phyloP scores from a whole-genome alignment of 257 asterid species.

The Agastache rugosa region DNA sequence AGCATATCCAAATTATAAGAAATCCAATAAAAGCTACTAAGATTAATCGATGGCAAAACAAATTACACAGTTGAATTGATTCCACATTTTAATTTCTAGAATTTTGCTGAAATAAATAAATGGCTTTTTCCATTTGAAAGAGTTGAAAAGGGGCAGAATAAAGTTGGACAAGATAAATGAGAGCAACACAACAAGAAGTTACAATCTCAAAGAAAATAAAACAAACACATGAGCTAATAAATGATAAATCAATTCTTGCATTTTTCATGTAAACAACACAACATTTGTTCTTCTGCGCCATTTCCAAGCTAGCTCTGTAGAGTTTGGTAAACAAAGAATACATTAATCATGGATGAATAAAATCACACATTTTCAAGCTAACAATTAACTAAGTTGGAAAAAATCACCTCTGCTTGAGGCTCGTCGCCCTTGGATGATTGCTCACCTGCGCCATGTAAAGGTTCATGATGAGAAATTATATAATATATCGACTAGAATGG shows the following conservation, averaged over 20 bases:
- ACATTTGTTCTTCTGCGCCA: background rate
- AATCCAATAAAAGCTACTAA: too few relatives aligned
- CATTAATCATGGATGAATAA: background rate
- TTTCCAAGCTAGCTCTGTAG: slow-evolving; percentile 21
- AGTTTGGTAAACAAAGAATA: background rate
- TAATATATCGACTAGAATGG: background rate
- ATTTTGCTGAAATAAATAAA: too few relatives aligned
- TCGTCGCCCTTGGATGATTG: slow-evolving; percentile 33
- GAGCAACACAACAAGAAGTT: background rate
- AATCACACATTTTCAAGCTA: background rate
- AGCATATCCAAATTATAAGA: too few relatives aligned
- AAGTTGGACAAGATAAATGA: too few relatives aligned
- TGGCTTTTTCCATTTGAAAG: too few relatives aligned
- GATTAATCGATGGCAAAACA: too few relatives aligned
- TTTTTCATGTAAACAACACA: background rate
- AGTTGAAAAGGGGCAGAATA: too few relatives aligned
- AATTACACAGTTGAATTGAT: too few relatives aligned
- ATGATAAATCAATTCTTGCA: background rate
- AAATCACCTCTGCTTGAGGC: slow-evolving; percentile 21
- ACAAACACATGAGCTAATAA: slow-evolving; percentile 11
- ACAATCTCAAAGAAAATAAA: background rate
- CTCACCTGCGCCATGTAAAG: slow-evolving; percentile 31
- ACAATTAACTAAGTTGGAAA: background rate
- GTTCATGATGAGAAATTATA: background rate
- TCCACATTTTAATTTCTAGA: too few relatives aligned